phyloP scores from a whole-genome alignment of 2,329 filamentous ascomycete genomes.

The Pyricularia grisea region DNA sequence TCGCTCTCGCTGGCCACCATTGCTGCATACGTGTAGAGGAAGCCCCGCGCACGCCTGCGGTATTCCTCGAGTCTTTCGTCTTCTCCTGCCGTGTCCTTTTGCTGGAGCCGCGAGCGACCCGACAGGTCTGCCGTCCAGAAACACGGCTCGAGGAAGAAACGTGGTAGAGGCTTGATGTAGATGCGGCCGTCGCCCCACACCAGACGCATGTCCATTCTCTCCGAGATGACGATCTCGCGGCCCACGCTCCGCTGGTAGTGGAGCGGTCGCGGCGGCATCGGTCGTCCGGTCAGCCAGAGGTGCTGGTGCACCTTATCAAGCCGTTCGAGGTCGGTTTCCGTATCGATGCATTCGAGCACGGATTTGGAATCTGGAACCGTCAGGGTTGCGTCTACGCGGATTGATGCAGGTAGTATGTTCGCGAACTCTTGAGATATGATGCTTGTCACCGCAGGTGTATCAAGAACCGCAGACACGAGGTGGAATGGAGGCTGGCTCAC shows the following conservation, averaged over 20 bases:
- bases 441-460: no score
- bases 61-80: no score
- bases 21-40: constrained; percentile 1
- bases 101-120: not conserved
- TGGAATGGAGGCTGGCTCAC: no score
- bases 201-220: constrained; percentile 1
- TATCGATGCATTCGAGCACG: no score
- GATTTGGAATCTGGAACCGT: no score
- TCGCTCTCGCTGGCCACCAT: constrained; percentile 2
- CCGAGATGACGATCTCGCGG: constrained; percentile 1
- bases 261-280: not conserved
- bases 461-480: no score
- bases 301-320: no score
- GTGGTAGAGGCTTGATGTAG: constrained; percentile 5
- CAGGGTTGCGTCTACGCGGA: no score
- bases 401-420: no score
- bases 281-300: not conserved
- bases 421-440: no score
- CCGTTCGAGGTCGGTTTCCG: no score
- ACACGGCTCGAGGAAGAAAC: constrained; percentile 3
- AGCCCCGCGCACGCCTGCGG: not conserved
- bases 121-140: constrained; percentile 4
- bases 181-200: constrained; percentile 2
- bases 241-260: constrained; percentile 2
- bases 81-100: no score